Conservation (phyloP, 225 moss, liverwort and hornwort genomes). For the Sphagnum tenellum region DNA sequence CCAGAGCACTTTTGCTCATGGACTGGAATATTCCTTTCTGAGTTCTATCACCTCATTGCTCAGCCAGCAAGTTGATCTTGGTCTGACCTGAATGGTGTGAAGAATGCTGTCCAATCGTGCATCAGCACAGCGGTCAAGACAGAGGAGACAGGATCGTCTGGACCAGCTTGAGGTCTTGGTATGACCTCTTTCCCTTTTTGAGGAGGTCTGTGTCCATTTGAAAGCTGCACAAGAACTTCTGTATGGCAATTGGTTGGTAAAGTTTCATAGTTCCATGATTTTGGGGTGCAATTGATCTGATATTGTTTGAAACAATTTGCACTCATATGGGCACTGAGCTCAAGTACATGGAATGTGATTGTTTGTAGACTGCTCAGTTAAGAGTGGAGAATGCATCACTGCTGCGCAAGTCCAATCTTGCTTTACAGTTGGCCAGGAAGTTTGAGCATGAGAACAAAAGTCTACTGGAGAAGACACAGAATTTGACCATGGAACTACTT, state of each 20-base stretch:
- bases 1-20: no score
- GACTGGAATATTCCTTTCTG: no score
- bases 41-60: no score
- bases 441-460: constrained; percentile 21
- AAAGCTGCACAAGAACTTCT: no score
- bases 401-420: constrained; percentile 22
- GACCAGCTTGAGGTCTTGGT: constrained; percentile 54
- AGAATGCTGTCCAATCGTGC: constrained; percentile 56
- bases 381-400: constrained; percentile 43
- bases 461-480: constrained; percentile 22
- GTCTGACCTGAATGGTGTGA: constrained; percentile 1
- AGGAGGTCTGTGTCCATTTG: not conserved
- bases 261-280: not conserved
- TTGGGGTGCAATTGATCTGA: no score
- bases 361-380: constrained; percentile 37
- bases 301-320: not conserved
- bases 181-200: not conserved
- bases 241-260: no score
- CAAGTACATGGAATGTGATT: no score
- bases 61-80: no score
- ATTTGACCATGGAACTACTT: constrained; percentile 19
- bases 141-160: constrained; percentile 47
- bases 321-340: no score
- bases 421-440: constrained; percentile 27
- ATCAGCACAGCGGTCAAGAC: constrained; percentile 47